phyloP scores from a whole-genome alignment of 78 protist genomes.

The Chrysochromulina parva region DNA sequence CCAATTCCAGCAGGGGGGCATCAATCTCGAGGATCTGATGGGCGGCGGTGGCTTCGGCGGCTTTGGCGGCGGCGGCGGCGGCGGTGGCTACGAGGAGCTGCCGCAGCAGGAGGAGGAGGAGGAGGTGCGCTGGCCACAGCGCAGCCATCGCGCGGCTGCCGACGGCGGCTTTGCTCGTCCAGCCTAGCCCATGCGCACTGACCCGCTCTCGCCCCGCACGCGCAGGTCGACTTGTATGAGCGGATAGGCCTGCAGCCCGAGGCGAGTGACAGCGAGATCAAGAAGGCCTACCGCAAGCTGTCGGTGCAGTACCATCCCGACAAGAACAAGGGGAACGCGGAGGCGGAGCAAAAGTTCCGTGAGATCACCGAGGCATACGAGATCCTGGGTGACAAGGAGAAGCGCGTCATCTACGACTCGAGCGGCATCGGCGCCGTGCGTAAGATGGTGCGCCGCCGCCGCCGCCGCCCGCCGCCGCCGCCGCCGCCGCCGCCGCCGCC shows the following conservation, averaged over 20 bases:
- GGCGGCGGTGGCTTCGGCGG: not conserved
- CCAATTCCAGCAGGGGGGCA: not conserved
- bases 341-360: not conserved
- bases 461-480: too few species aligned
- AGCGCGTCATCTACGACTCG: not conserved
- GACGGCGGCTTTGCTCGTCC: too few species aligned
- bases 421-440: not conserved
- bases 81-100: conserved; percentile 9
- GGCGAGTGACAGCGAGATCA: conserved; percentile 72
- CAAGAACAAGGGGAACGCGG: conserved; percentile 70
- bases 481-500: too few species aligned
- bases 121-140: not conserved
- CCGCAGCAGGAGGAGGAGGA: conserved; percentile 1
- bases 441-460: not conserved
- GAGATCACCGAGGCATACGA: conserved; percentile 14
- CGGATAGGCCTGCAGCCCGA: conserved; percentile 61
- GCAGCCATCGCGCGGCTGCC: too few species aligned
- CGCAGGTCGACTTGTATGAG: conserved; percentile 66
- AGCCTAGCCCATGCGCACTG: too few species aligned
- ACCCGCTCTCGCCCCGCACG: too few species aligned
- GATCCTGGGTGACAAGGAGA: not conserved
- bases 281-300: conserved; percentile 77
- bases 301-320: conserved; percentile 82
- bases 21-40: conserved; percentile 13
- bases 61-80: not conserved